A percentile compares a stretch with the other conserved stretches of the same genome.
These are phyloP conservation scores for Sanghuangporus sanghuang DNA, from an alignment of 1,284 basidiomycete species.

Conservation along the genomic window DNA sequence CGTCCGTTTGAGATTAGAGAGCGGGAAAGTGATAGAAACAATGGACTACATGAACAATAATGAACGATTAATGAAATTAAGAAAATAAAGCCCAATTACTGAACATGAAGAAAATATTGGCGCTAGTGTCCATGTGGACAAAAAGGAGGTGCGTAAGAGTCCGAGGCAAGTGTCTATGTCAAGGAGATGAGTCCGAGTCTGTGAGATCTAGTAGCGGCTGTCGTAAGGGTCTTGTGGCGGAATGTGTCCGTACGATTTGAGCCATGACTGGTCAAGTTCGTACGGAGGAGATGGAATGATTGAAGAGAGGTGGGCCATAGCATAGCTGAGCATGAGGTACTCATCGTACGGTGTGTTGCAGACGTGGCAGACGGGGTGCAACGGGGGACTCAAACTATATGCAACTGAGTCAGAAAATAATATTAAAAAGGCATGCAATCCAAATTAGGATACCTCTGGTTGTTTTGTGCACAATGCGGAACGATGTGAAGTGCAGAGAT, in stretches of 20 bases:
- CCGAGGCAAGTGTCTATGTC: background rate
- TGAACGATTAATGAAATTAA: background rate
- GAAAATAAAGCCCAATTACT: background rate
- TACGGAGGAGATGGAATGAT: background rate
- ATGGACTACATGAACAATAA: background rate
- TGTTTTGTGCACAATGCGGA: background rate
- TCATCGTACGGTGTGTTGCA: slow-evolving; percentile 7
- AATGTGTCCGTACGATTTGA: background rate
- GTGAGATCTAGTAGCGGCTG: background rate
- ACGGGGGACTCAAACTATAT: background rate
- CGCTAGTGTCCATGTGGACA: background rate
- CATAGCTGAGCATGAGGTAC: background rate
- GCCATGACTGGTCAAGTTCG: background rate
- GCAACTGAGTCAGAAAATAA: background rate
- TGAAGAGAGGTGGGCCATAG: background rate
- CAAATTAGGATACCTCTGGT: background rate
- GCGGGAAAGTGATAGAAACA: background rate
- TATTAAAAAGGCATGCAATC: background rate
- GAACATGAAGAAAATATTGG: background rate
- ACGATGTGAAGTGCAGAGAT: background rate
- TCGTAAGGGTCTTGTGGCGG: background rate
- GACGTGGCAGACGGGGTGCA: background rate
- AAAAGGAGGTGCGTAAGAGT: background rate
- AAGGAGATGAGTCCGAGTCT: background rate
- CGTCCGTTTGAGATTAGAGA: background rate